Base-by-base conservation (phyloP, 2,329 filamentous ascomycete species). In the Aspergillus caelatus region DNA sequence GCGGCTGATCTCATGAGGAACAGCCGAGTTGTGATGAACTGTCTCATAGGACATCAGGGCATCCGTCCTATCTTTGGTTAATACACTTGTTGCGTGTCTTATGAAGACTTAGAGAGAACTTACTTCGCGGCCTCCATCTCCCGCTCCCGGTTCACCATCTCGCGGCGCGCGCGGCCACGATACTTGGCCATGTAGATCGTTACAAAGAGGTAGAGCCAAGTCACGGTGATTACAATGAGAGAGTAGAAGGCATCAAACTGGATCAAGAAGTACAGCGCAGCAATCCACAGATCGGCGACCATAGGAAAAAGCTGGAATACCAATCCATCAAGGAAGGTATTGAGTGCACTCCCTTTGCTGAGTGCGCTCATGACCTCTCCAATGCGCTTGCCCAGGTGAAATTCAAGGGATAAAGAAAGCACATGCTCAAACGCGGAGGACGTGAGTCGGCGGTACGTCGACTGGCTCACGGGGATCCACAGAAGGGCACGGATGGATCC, bases 101-200 rank as follows among this genome's bases (percentile, higher is more conserved):
- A 4, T 0, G 10, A 12, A 11, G 32, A 11, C 32, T 4, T 34
- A 4, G 32, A 34, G 10, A 11, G 11, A 34, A 3, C 32, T 12
- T 34, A 34, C 32, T 34, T 34, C 10, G 32, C 32, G 10, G 32
- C 32, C 9, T 34, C 32, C 32, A 34, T 34, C 3, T 34, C 32
- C 11, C 94, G 87, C 72, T 94, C 92, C 19, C 93, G 91, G 74
- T 96, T 97, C 55, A 93, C 93, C 90, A 96, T 96, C 72, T 93
- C 87, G 61, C 94, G 87, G 69, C 94, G 88, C 72, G 96, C 91
- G 70, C 95, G 91, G 16, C 93, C 91, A 68, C 94, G 86, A 80
- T 92, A 95, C 65, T 93, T 90, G 21, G 94, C 93, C 70, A 84
- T 81, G 55, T 84, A 83, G 28, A 84, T 82, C 5, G 83, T 85